Evolutionary conservation across 306 rosid genomes (phyloP), one percentile per base, ranked within the genome.

Genomic region (Lotus japonicus): DNA sequence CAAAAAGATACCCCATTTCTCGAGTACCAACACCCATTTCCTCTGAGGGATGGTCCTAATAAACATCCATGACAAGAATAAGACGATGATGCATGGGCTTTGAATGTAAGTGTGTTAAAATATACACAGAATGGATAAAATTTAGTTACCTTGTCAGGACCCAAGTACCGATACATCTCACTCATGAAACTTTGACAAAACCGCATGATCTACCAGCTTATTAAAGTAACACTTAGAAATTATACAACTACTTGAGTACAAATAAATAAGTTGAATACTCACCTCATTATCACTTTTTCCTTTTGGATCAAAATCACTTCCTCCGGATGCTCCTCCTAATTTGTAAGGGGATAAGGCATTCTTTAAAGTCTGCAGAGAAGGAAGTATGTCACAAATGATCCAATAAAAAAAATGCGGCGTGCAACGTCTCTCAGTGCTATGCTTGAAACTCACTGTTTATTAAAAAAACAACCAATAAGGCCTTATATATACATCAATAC

Each of bases 1-100:
- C 96, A 50, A 90, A 90, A 43, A 90, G 96, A 77, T 85, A 90
- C 46, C 96, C 96, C 96, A 90, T 90, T 79, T 90, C 96, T 66
- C 96, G 87, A 66, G 96, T 83, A 71, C 95, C 96, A 77, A 87
- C 95, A 70, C 96, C 96, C 95, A 90, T 90, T 74, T 90, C 96
- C 85, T 90, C 96, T 35, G 89, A 90, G 70, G 95, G 96, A 73
- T 85, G 89, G 81, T 90, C 96, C 96, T 90, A 70, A 59, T 57
- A 60, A 35, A 55, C 43, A 69, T 35, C 79, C 59, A 83, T 65
- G 44, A 66, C 54, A 72, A 78, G 21, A 77, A 56, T 36, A 66
- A 59, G 42, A 89, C 50, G 39, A 49, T 63, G 70, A 11, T 26
- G 16, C 72, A 58, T 11, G 49, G 46, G 61, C 39, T 58, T 28